Conservation (phyloP, 1,139 yeast genomes). For the Kodamaea alishanica region DNA sequence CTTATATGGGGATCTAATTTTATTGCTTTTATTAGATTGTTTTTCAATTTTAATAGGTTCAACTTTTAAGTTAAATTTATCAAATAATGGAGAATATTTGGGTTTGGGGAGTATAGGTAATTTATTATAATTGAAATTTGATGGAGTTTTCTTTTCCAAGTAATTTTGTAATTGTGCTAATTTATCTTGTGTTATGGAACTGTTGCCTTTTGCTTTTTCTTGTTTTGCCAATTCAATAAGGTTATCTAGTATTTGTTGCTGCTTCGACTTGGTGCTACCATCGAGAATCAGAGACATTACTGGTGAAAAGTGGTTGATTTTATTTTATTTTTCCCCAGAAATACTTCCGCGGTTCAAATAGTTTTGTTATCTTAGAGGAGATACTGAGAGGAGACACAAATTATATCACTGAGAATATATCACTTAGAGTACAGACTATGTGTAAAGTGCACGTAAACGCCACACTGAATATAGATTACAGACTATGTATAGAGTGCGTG, state of each 20-base stretch:
- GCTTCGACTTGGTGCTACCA: background rate
- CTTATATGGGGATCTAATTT: slow-evolving; percentile 11
- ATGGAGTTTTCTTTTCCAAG: slow-evolving; percentile 7
- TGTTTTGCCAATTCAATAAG: slow-evolving; percentile 19
- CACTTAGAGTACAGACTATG: no score
- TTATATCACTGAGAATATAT: no score
- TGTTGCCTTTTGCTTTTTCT: slow-evolving; percentile 23
- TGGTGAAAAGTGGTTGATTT: no score
- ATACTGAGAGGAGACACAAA: no score
- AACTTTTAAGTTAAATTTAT: slow-evolving; percentile 14
- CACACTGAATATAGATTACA: no score
- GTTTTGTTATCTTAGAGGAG: no score
- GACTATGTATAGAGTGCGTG: no score
- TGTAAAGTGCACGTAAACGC: no score
- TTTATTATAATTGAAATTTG: slow-evolving; percentile 6
- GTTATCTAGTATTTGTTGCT: slow-evolving; percentile 17
- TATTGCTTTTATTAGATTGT: background rate
- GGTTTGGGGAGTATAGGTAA: slow-evolving; percentile 17
- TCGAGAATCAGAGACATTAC: no score
- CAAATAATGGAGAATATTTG: slow-evolving; percentile 16
- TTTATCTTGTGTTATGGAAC: slow-evolving; percentile 20
- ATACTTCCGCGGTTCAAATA: no score
- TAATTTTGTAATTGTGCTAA: slow-evolving; percentile 15
- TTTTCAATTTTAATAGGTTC: slow-evolving; percentile 1
- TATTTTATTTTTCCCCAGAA: no score